Evolutionary conservation across 495 filamentous ascomycete species (phyloP), one percentile per base, ranked within the genome.

Genomic region (Penicillium turbatum): DNA sequence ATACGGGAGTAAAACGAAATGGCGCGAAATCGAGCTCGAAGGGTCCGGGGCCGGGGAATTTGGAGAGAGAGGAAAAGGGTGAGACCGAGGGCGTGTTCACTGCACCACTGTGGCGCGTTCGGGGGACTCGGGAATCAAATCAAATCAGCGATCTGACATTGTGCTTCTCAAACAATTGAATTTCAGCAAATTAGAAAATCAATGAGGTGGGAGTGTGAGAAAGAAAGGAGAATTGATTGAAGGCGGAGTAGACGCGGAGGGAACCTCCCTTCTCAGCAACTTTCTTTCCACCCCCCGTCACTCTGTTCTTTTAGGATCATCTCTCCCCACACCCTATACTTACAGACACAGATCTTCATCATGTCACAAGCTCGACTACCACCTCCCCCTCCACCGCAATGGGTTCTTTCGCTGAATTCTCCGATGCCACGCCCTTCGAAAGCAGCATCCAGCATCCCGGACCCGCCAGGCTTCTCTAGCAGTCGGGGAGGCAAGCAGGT

Each of bases 401-500:
- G 93, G 93, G 88, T 88, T 13, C 69, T 82, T 54, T 84, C 90
- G 53, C 77, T 98, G 54, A 83, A 82, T 63, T 82, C 75, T 46
- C 82, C 89, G 17, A 82, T 88, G 41, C 67, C 81, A 30, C 66
- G 75, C 29, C 79, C 76, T 31, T 60, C 79, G 37, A 79, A 72
- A 51, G 87, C 87, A 60, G 73, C 78, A 35, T 64, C 71, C 58
- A 78, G 77, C 59, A 84, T 95, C 57, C 82, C 85, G 49, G 91
- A 97, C 72, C 93, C 93, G 24, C 91, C 90, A 46, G 93, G 93
- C 60, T 98, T 83, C 76, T 81, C 84, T 21, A 76, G 84, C 55
- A 66, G 77, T 35, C 72, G 76, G 10, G 57, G 57, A 54, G 68
- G 68, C 59, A 76, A 75, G 58, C 68, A 69, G 62, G 74, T 75